Percentiles rank a stretch among this genome's conserved stretches.
Conservation (phyloP, 305 asterid species). For the Rubia balearica region DNA sequence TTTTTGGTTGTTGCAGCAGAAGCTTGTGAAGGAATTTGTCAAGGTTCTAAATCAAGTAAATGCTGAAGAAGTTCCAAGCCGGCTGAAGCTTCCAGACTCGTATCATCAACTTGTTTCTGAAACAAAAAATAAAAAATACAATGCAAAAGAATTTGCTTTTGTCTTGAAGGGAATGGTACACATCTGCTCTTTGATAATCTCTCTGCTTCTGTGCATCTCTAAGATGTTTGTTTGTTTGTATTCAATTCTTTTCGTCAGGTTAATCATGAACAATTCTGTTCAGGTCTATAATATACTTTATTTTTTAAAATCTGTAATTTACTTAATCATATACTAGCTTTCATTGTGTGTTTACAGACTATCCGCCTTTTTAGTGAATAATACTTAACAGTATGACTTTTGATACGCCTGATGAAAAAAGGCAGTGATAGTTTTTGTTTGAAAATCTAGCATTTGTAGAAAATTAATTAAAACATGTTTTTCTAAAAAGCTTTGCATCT, state of each 20-base stretch:
- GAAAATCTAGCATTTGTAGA: background rate
- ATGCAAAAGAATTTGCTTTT: slow-evolving; percentile 77
- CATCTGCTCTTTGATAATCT: slow-evolving; percentile 3
- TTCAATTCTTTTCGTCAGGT: background rate
- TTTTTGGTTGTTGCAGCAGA: slow-evolving; percentile 43
- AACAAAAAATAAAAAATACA: slow-evolving; percentile 71
- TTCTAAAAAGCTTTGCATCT: background rate
- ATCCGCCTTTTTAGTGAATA: background rate
- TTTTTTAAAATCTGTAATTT: background rate
- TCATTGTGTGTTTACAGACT: background rate
- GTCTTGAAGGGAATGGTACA: slow-evolving; percentile 93
- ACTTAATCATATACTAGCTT: background rate
- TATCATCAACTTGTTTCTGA: slow-evolving; percentile 85
- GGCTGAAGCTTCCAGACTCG: slow-evolving; percentile 87
- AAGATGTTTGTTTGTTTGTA: background rate
- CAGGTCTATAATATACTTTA: background rate
- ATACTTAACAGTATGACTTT: background rate
- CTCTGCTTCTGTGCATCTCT: background rate
- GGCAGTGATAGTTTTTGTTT: background rate
- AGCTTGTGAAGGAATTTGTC: slow-evolving; percentile 73
- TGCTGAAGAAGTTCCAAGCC: slow-evolving; percentile 78
- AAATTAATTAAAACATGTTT: background rate
- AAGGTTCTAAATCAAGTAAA: slow-evolving; percentile 87
- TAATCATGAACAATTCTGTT: background rate
- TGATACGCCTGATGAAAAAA: background rate